Evolutionary conservation across 2,329 filamentous ascomycete genomes (phyloP).

Genomic region (Lasiodiplodia sp.): DNA sequence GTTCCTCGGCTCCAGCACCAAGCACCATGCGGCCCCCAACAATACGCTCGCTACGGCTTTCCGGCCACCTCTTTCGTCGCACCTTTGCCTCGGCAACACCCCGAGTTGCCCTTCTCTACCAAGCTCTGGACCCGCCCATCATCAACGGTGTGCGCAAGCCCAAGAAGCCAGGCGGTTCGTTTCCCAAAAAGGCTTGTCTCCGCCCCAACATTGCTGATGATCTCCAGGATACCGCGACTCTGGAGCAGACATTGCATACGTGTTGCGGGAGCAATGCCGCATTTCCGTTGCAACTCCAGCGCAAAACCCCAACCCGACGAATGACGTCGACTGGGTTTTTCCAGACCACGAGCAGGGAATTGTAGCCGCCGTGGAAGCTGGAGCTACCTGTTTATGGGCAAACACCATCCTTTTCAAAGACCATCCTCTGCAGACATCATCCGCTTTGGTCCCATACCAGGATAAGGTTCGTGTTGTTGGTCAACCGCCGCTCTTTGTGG

Average conservation of each 20-base stretch:
- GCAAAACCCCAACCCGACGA: conserved; percentile 39
- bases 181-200: background rate
- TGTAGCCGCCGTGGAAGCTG: conserved; percentile 98
- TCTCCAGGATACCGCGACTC: conserved; percentile 58
- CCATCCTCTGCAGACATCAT: conserved; percentile 57
- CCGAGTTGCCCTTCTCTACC: conserved; percentile 56
- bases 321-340: conserved; percentile 95
- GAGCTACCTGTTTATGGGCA: conserved; percentile 65
- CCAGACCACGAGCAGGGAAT: conserved; percentile 93
- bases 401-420: conserved; percentile 60
- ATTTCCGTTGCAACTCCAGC: conserved; percentile 46
- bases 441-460: conserved; percentile 40
- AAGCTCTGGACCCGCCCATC: conserved; percentile 56
- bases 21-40: conserved; percentile 1
- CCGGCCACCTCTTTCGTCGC: background rate
- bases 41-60: background rate
- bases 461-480: conserved; percentile 51
- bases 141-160: conserved; percentile 59
- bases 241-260: conserved; percentile 57
- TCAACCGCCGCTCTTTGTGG: conserved; percentile 56
- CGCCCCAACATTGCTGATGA: background rate
- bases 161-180: conserved; percentile 56
- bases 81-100: background rate
- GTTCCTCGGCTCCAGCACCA: background rate
- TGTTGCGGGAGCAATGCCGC: conserved; percentile 41